Evolutionary conservation across 805 yeast species (phyloP).

Genomic region (Nakazawaea ambrosiae): DNA sequence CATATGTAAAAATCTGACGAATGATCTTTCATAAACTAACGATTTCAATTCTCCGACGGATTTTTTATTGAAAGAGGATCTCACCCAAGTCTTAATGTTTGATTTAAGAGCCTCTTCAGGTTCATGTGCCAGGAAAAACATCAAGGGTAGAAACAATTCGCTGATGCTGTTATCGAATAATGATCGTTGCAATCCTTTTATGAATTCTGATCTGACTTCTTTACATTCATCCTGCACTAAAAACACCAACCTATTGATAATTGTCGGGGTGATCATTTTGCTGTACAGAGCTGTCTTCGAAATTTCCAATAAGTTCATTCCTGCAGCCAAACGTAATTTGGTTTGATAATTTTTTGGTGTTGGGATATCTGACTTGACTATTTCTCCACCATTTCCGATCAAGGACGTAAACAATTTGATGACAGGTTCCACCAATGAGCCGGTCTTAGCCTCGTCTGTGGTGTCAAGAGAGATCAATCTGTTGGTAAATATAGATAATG

Average conservation of each 20-base stretch:
- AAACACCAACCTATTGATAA: conserved; percentile 46
- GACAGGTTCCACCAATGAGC: conserved; percentile 44
- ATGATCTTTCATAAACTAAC: conserved; percentile 55
- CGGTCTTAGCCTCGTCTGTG: background rate
- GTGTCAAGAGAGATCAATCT: conserved; percentile 2
- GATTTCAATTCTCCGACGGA: conserved; percentile 26
- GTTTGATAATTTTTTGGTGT: conserved; percentile 61
- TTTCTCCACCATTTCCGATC: conserved; percentile 74
- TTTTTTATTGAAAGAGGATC: conserved; percentile 42
- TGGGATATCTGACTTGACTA: conserved; percentile 43
- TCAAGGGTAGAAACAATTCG: conserved; percentile 56
- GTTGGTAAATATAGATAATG: conserved; percentile 17
- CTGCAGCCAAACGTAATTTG: conserved; percentile 62
- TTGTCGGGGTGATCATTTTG: conserved; percentile 41
- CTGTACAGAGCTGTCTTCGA: conserved; percentile 50
- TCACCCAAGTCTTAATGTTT: conserved; percentile 63
- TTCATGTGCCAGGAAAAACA: conserved; percentile 74
- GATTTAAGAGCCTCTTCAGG: conserved; percentile 45
- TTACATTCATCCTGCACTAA: conserved; percentile 62
- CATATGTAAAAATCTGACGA: conserved; percentile 61
- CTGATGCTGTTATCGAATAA: conserved; percentile 49
- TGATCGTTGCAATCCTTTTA: conserved; percentile 41
- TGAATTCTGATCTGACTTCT: conserved; percentile 47
- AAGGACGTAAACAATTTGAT: conserved; percentile 60
- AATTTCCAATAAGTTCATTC: conserved; percentile 54